These are phyloP conservation scores for Wickerhamiella nectarea DNA, from an alignment of 805 yeast species.

Conservation along the genomic window DNA sequence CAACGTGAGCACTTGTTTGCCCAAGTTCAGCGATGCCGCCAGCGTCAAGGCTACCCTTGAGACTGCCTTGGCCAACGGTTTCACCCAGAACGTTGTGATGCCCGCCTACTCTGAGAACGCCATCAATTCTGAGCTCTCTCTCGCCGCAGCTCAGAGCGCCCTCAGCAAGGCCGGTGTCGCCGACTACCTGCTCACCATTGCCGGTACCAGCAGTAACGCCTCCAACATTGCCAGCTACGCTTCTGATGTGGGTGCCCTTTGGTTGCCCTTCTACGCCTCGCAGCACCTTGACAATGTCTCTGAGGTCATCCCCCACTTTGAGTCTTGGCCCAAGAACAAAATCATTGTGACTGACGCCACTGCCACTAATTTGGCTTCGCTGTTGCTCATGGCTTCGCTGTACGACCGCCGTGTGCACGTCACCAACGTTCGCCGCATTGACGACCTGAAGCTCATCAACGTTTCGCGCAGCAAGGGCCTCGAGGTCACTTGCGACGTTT, in stretches of 20 bases:
- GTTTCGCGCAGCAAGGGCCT: constrained; percentile 75
- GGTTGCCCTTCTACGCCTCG: constrained; percentile 56
- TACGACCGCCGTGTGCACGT: constrained; percentile 77
- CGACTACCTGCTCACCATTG: constrained; percentile 70
- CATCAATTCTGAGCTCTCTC: constrained; percentile 49
- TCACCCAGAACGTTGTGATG: constrained; percentile 68
- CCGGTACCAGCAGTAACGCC: constrained; percentile 64
- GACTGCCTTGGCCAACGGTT: constrained; percentile 69
- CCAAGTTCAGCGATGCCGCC: constrained; percentile 44
- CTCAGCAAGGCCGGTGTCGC: constrained; percentile 48
- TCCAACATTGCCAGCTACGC: constrained; percentile 48
- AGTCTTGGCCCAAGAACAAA: constrained; percentile 70
- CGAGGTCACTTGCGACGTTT: constrained; percentile 79
- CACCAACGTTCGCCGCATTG: constrained; percentile 67
- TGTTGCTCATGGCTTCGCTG: constrained; percentile 74
- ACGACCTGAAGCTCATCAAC: constrained; percentile 69
- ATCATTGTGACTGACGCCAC: constrained; percentile 87
- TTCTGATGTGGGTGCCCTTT: constrained; percentile 59
- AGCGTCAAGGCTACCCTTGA: constrained; percentile 51
- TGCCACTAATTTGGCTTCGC: constrained; percentile 85
- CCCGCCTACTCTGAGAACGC: constrained; percentile 57
- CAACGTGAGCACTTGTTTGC: constrained; percentile 66
- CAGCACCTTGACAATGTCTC: constrained; percentile 48
- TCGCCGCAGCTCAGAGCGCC: constrained; percentile 47
- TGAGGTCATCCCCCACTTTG: constrained; percentile 65